Evolutionary conservation across 148 eudicot genomes (phyloP), one percentile per base, ranked within the genome.

Genomic region (Silene uniflora): DNA sequence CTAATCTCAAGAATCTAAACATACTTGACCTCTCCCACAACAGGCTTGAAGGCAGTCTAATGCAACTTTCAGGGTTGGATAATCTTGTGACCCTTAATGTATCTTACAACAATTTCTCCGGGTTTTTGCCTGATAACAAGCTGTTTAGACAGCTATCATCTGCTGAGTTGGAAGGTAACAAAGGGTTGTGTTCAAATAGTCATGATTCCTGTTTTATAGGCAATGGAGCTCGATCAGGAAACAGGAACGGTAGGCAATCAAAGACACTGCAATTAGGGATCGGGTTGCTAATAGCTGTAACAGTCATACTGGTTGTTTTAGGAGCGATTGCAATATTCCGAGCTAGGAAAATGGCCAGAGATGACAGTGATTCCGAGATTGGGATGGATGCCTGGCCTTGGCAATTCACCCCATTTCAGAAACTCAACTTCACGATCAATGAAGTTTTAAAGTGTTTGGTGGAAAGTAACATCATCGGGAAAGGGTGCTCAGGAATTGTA

Each of bases 391-490:
- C 86, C 14, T 87, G 85, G 78, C 86, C 91, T 49, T 92, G 94
- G 92, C 88, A 90, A 60, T 90, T 92, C 76, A 90, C 90, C 24
- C 95, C 98, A 19, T 92, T 92, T 71, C 98, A 92, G 73, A 89
- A 90, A 82, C 87, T 90, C 10, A 86, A 84, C 66, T 89, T 92
- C 81, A 77, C 93, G 8, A 79, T 89, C 0, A 83, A 89, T 17
- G 86, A 92, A 66, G 84, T 92, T 16, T 70, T 89, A 5, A 86
- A 75, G 76, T 84, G 86, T 74, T 84, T 90, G 9, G 84, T 87
- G 52, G 96, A 91, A 71, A 67, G 82, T 10, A 91, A 93, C 77
- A 90, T 81, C 39, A 89, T 91, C 7, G 98, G 98, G 25, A 93
- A 91, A 80, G 96, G 98, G 23, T 90, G 92, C 62, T 90, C 98